phyloP scores from a whole-genome alignment of 192 early-diverging fungal species.

The Linnemannia elongata region DNA sequence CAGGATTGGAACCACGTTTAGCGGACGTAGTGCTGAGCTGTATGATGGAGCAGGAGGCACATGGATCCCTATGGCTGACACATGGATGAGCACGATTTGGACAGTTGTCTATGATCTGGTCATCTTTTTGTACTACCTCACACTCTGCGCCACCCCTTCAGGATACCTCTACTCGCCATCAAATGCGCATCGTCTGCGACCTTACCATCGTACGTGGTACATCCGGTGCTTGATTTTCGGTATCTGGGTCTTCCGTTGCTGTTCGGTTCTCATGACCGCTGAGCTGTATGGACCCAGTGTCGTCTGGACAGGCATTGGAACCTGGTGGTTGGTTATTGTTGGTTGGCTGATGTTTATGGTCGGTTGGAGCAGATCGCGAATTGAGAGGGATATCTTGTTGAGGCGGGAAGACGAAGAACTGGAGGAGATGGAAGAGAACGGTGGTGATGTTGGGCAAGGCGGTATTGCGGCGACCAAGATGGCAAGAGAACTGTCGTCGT shows the following conservation, averaged over 20 bases:
- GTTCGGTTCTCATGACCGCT: slow-evolving; percentile 50
- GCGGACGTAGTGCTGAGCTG: neutral
- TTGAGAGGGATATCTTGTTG: slow-evolving; percentile 43
- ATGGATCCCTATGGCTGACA: slow-evolving; percentile 67
- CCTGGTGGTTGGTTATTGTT: slow-evolving; percentile 44
- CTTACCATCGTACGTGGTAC: slow-evolving; percentile 56
- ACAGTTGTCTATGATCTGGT: slow-evolving; percentile 47
- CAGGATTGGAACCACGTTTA: neutral
- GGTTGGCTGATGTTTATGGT: slow-evolving; percentile 57
- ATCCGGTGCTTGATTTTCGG: slow-evolving; percentile 54
- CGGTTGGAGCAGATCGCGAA: slow-evolving; percentile 44
- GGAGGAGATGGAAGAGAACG: neutral
- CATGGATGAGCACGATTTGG: slow-evolving; percentile 62
- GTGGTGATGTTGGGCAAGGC: neutral
- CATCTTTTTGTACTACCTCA: slow-evolving; percentile 53
- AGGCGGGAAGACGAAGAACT: slow-evolving; percentile 28
- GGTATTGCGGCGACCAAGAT: neutral
- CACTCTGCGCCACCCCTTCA: slow-evolving; percentile 47
- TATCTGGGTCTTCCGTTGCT: slow-evolving; percentile 55
- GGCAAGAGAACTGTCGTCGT: neutral
- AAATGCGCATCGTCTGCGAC: slow-evolving; percentile 44
- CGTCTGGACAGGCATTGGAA: slow-evolving; percentile 51
- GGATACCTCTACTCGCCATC: slow-evolving; percentile 53
- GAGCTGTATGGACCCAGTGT: slow-evolving; percentile 53
- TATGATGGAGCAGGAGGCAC: slow-evolving; percentile 32